Conservation (phyloP, 306 rosid species). For the Ormosia emarginata region DNA sequence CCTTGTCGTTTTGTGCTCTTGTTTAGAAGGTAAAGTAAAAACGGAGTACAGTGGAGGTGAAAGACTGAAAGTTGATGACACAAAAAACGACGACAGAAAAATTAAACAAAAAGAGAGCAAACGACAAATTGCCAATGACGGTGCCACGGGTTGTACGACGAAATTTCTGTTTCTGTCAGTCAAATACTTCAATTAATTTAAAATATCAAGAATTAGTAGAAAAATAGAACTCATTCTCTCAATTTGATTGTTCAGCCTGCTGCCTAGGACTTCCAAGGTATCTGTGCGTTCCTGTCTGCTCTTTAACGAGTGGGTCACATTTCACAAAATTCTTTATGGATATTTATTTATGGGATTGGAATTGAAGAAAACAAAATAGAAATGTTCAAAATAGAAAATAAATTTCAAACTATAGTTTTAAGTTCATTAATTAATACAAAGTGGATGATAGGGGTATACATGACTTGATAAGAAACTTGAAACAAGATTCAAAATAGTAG, state of each 20-base stretch:
- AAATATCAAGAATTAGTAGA: neutral
- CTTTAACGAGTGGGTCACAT: neutral
- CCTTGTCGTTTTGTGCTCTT: constrained; percentile 13
- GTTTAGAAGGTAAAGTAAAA: neutral
- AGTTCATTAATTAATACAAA: neutral
- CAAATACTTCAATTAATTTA: neutral
- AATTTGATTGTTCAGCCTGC: neutral
- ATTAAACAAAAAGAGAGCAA: neutral
- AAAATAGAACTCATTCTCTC: neutral
- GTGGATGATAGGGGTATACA: neutral
- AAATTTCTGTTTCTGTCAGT: neutral
- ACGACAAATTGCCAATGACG: constrained; percentile 17
- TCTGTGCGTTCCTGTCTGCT: neutral
- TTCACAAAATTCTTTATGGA: neutral
- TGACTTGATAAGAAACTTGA: too few relatives aligned
- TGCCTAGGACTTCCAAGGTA: neutral
- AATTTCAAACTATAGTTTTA: neutral
- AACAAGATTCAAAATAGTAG: too few relatives aligned
- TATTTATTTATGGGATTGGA: neutral
- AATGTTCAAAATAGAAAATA: neutral
- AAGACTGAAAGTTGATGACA: neutral
- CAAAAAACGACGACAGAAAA: constrained; percentile 13
- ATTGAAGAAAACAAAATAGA: neutral
- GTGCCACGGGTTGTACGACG: constrained; percentile 9
- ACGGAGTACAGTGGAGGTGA: neutral